These are phyloP conservation scores for Trichophyton simii DNA, from an alignment of 2,329 filamentous ascomycete genomes.

Conservation along the genomic window DNA sequence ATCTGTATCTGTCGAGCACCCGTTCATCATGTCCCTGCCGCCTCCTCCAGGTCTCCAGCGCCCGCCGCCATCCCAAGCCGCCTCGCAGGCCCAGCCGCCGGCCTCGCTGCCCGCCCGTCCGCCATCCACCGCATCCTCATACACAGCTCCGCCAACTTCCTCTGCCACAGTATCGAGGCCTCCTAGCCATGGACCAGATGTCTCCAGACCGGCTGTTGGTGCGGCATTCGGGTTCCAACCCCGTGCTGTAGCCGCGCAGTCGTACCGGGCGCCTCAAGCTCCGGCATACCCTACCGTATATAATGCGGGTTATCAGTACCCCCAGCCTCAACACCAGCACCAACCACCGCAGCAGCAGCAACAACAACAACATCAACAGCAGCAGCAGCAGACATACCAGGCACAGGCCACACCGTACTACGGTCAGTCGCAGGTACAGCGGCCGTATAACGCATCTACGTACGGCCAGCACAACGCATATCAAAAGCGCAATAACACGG, in stretches of 20 bases:
- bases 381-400: slow-evolving; percentile 7
- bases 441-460: slow-evolving; percentile 14
- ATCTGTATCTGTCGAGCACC: slow-evolving; percentile 20
- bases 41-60: slow-evolving; percentile 61
- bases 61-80: slow-evolving; percentile 26
- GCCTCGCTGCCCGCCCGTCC: slow-evolving; percentile 66
- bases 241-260: slow-evolving; percentile 39
- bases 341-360: slow-evolving; percentile 21
- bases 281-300: slow-evolving; percentile 20
- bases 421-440: slow-evolving; percentile 21
- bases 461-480: slow-evolving; percentile 33
- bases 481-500: slow-evolving; percentile 15
- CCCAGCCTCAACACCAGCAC: no score
- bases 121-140: slow-evolving; percentile 43
- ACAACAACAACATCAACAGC: slow-evolving; percentile 28
- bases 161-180: slow-evolving; percentile 13
- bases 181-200: slow-evolving; percentile 29
- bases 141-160: slow-evolving; percentile 15
- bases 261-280: slow-evolving; percentile 12
- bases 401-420: slow-evolving; percentile 25
- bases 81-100: slow-evolving; percentile 31
- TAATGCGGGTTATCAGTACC: slow-evolving; percentile 31
- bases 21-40: slow-evolving; percentile 66
- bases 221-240: slow-evolving; percentile 42
- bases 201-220: slow-evolving; percentile 17